Base-by-base conservation (phyloP, 164 flowering plant genomes). In the Nymphaea colorata region DNA sequence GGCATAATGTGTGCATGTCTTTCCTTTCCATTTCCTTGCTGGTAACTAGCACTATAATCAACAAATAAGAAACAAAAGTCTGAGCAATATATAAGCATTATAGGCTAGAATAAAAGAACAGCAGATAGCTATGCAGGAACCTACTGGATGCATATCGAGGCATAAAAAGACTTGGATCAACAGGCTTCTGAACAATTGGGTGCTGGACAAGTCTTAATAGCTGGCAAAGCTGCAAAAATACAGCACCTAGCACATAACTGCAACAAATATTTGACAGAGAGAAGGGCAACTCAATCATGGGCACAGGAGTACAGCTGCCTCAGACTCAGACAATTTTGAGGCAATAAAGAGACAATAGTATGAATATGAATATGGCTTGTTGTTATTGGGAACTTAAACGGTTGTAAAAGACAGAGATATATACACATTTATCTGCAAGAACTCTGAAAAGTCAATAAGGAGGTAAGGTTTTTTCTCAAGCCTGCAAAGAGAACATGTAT, bases 231-330 rank as follows among this genome's bases (percentile, higher is more conserved):
- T 88, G 91, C 82, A 94, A 80, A 81, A 86, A 94, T 47, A 91
- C 96, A 72, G 90, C 93, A 59, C 98, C 98, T 66, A 94, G 79
- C 70, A 86, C 93, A 81, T 91, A 93, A 44, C 97, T 91, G 84
- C 63, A 77, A 64, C 66, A 65, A 25, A 73, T n/a, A 45, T 55
- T 47, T 18, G 55, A 41, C 57, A 62, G 68, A 70, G 45, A 59
- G 68, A 11, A 18, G 51, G 45, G 63, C 43, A 14, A 55, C 8
- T 43, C 6, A 43, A 59, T 17, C 57, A 65, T 5, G 42, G 44
- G 42, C 12, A 43, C 66, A 44, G 16, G 8, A 67, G 6, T 14
- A 17, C 2, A 15, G 2, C 67, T n/a, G n/a, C 16, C 6, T 42
- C 53, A 15, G 45, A 41, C 6, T 42, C 53, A 15, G 45, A 41